Base-by-base conservation (phyloP, 2,329 filamentous ascomycete species). In the Sarocladium kiliense region DNA sequence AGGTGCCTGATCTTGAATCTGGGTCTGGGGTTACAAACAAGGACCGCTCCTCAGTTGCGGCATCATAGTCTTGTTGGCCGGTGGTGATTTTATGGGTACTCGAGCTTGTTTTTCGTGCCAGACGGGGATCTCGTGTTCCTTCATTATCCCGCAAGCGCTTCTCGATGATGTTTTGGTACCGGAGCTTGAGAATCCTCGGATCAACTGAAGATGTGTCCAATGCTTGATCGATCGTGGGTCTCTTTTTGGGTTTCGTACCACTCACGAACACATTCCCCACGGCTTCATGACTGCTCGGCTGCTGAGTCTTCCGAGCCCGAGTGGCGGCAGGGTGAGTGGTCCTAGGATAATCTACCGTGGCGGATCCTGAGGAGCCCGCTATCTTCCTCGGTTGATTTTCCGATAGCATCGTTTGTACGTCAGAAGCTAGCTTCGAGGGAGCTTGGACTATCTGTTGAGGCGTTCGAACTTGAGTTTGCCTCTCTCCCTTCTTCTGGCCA, bases 181-280 rank as follows among this genome's bases (percentile, higher is more conserved):
- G 72, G 57, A 50, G 44, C 18, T 55, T 64, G 41, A 81, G 77
- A 10, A 73, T 57, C 45, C 71, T 77, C 0, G 72, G 70, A 1
- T 64, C 58, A 57, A 27, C 26, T 6, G 41, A 42, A 3, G 44
- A 21, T 4, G 7, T 51, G 60, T 80, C 73, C n/a, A 63, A 59
- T 59, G 75, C 71, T 7, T 71, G 66, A 25, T 54, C 61, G 3
- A 78, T 60, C n/a, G 55, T 66, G 3, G 55, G 32, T 36, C 72
- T 64, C 25, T 62, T 60, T 55, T 68, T 73, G n/a, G 61, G 65
- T 25, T 60, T 64, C 56, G 68, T 77, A 2, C 78, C 77, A 10
- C 68, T 68, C 6, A 64, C 58, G 49, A 81, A 81, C 1, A 81
- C 71, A 56, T 81, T 82, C 11, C 41, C 41, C 14, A 55, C 59